Evolutionary conservation across 1,284 basidiomycete species (phyloP).

Genomic region (Inonotus hispidus): DNA sequence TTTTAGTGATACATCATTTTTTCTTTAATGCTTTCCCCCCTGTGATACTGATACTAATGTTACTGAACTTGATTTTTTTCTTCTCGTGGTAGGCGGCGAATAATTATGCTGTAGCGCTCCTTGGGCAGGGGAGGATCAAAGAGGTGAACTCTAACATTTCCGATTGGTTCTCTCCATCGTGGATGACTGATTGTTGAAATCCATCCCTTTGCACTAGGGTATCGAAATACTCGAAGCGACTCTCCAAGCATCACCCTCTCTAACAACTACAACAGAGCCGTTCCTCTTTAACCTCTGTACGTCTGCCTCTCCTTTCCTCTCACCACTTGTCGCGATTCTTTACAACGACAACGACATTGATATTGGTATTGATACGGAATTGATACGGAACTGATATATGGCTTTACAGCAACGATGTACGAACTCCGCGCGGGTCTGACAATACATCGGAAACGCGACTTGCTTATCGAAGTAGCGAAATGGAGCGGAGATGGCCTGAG

Average conservation of each 20-base stretch:
- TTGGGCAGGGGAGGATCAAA: slow-evolving; percentile 63
- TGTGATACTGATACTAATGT: too few species aligned
- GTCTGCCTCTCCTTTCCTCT: too few species aligned
- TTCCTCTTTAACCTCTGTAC: slow-evolving; percentile 77
- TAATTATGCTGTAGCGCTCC: slow-evolving; percentile 65
- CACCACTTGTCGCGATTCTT: too few species aligned
- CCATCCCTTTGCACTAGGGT: slow-evolving; percentile 31
- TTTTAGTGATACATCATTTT: background rate
- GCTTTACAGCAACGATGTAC: slow-evolving; percentile 64
- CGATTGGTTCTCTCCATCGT: too few species aligned
- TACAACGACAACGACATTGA: too few species aligned
- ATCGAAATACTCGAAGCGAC: slow-evolving; percentile 62
- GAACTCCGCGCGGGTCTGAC: slow-evolving; percentile 68
- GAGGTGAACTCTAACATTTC: slow-evolving; percentile 39
- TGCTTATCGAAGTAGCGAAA: slow-evolving; percentile 69
- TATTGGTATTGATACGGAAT: background rate
- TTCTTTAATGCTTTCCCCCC: background rate
- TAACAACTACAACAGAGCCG: slow-evolving; percentile 67
- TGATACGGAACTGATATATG: slow-evolving; percentile 11
- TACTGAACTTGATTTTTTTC: background rate
- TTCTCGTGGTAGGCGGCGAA: slow-evolving; percentile 55
- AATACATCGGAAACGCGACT: slow-evolving; percentile 63
- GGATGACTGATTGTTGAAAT: too few species aligned
- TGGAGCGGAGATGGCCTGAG: slow-evolving; percentile 79
- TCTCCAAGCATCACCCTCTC: slow-evolving; percentile 56